Base-by-base conservation (phyloP, 2,329 filamentous ascomycete species). In the Aotearoamyces nothofagi region DNA sequence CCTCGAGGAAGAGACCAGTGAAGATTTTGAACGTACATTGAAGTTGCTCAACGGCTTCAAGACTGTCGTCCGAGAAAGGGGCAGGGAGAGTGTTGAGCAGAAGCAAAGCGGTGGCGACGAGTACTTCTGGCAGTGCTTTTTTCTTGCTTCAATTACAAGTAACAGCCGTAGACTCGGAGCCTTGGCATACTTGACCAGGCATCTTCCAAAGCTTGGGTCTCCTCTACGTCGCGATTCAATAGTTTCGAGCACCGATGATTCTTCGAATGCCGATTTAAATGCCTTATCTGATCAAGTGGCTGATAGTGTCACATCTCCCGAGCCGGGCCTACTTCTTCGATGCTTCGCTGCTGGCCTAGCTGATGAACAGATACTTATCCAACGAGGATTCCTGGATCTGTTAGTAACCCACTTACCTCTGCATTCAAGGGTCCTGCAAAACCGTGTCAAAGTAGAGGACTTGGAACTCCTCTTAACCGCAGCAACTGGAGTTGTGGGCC, bases 91-190 rank as follows among this genome's bases (percentile, higher is more conserved):
- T 30, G 61, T 61, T 38, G 69, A 55, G 17, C 53, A 50, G 31
- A 62, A 54, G 20, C 69, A 68, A 51, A 68, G 59, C 25, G 64
- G 64, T 6, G 73, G 74, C 7, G 81, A 86, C 39, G 80, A 81
- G 39, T 94, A 90, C 52, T 98, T 96, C 51, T 98, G 90, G 90
- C 90, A 98, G 56, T 94, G 84, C 50, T 78, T 98, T 47, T 96
- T 98, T 45, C 60, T 98, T 11, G 83, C 87, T 7, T 78, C 82
- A 11, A 90, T 98, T 35, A 94, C 90, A 1, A 87, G 86, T 44
- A 69, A 82, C 23, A 84, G 76, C 35, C 69, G 87, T 35, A 73
- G 90, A 31, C 74, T 81, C 38, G 90, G 90, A 15, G 84, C 84
- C 22, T 61, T 98, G 33, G 84, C 86, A 17, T 98, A 92, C 51